Percentiles rank a stretch among this genome's conserved stretches.
Evolutionary conservation across 169 alveolate genomes (phyloP).

Genomic region (Toxoplasma gondii): DNA sequence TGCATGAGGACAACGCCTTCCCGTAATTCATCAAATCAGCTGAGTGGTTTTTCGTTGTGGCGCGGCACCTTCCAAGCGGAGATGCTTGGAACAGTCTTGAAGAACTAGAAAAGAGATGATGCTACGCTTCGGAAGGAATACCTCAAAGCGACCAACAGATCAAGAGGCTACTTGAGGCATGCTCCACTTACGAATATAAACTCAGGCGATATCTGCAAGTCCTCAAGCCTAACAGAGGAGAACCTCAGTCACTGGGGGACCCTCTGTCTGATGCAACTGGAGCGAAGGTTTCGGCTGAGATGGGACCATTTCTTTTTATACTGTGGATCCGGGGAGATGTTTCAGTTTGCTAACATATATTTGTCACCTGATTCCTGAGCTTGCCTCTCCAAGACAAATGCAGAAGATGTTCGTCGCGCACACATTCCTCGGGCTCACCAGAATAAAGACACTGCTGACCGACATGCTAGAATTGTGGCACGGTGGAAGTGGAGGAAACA

Average conservation of each 20-base stretch:
- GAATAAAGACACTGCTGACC: too few relatives aligned
- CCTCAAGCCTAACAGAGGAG: background rate
- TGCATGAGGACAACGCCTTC: too few relatives aligned
- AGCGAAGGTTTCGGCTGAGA: background rate
- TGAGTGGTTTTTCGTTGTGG: background rate
- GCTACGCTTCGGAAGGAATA: background rate
- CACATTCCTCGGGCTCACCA: too few relatives aligned
- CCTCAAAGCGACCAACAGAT: background rate
- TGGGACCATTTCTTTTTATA: too few relatives aligned
- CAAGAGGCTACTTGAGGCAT: slow-evolving; percentile 2
- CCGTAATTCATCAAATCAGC: too few relatives aligned
- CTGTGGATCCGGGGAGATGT: too few relatives aligned
- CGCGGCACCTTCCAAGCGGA: background rate
- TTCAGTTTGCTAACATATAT: too few relatives aligned
- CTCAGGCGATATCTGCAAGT: slow-evolving; percentile 17
- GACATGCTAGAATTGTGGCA: too few relatives aligned
- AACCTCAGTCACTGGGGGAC: background rate
- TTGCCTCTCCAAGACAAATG: too few relatives aligned
- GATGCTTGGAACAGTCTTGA: background rate
- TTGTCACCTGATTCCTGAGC: too few relatives aligned
- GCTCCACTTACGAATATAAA: background rate
- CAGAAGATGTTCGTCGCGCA: too few relatives aligned
- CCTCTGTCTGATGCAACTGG: background rate
- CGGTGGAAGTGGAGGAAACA: too few relatives aligned
- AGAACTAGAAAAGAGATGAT: background rate